Evolutionary conservation across 2,329 filamentous ascomycete species (phyloP).

Genomic region (Madurella mycetomatis): DNA sequence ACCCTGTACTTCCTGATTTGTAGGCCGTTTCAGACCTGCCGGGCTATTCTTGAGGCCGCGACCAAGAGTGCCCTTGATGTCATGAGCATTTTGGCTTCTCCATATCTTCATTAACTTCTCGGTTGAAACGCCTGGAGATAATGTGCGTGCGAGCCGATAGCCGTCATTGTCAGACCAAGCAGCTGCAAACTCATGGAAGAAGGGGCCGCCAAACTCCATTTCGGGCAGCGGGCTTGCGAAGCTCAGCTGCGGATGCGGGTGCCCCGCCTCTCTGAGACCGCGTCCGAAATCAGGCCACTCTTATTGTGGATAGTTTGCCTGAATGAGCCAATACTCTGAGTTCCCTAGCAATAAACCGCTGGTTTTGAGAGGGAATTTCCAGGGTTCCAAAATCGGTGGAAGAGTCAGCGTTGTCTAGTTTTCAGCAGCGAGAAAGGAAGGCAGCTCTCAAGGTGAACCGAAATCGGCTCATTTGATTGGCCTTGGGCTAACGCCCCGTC

Average conservation of each 20-base stretch:
- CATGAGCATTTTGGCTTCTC: constrained; percentile 63
- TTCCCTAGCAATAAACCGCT: too few species aligned
- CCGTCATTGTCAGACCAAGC: constrained; percentile 65
- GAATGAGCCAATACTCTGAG: too few species aligned
- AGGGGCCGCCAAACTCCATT: constrained; percentile 56
- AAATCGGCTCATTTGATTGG: background rate
- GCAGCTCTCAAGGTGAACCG: background rate
- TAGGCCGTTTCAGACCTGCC: constrained; percentile 48
- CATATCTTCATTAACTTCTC: constrained; percentile 66
- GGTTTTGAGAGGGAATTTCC: too few species aligned
- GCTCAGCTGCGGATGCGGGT: background rate
- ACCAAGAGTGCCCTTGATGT: constrained; percentile 64
- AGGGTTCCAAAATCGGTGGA: too few species aligned
- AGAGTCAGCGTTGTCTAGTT: background rate
- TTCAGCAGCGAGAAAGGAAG: constrained; percentile 1
- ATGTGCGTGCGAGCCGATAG: constrained; percentile 66
- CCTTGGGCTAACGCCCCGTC: background rate
- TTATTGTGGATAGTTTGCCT: too few species aligned
- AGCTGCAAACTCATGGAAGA: constrained; percentile 69
- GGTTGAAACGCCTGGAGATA: constrained; percentile 65
- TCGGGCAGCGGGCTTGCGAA: constrained; percentile 15
- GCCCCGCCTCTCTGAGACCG: background rate
- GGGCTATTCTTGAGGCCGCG: constrained; percentile 64
- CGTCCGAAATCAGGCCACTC: background rate
- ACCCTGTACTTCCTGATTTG: constrained; percentile 65